Evolutionary conservation across 2,329 filamentous ascomycete species (phyloP).

Genomic region (Fusarium anguioides): DNA sequence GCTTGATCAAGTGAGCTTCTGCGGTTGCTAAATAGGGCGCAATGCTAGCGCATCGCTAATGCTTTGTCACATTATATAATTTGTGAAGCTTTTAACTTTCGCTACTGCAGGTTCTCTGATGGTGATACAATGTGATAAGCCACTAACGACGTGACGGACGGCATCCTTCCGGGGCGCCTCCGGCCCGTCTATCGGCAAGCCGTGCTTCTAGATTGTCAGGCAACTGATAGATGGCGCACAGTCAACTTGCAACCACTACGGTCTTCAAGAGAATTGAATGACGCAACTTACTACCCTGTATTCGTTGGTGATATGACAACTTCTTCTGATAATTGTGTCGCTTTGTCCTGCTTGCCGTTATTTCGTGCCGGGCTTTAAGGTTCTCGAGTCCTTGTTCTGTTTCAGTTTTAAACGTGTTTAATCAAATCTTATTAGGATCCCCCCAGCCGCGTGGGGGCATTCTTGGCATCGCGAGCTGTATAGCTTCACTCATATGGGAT

Average conservation of each 20-base stretch:
- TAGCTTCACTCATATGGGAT: no score
- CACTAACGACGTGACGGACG: neutral
- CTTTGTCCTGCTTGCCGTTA: neutral
- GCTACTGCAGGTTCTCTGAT: neutral
- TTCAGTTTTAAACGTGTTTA: neutral
- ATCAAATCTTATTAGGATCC: neutral
- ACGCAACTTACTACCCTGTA: neutral
- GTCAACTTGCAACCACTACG: no score
- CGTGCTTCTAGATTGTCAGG: neutral
- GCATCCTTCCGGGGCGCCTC: conserved; percentile 12
- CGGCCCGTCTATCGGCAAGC: neutral
- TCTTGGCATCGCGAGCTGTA: no score
- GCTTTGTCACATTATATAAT: neutral
- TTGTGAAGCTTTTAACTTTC: no score
- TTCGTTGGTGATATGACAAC: neutral
- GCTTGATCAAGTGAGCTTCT: no score
- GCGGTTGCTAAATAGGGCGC: no score
- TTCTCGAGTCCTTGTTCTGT: neutral
- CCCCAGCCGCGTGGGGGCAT: no score
- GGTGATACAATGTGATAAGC: neutral
- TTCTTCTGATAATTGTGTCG: no score
- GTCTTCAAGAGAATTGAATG: neutral
- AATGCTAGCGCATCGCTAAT: neutral
- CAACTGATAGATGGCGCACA: no score
- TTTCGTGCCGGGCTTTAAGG: neutral